Evolutionary conservation across 78 protist genomes (phyloP).

Genomic region (Planoprotostelium fungivorum): DNA sequence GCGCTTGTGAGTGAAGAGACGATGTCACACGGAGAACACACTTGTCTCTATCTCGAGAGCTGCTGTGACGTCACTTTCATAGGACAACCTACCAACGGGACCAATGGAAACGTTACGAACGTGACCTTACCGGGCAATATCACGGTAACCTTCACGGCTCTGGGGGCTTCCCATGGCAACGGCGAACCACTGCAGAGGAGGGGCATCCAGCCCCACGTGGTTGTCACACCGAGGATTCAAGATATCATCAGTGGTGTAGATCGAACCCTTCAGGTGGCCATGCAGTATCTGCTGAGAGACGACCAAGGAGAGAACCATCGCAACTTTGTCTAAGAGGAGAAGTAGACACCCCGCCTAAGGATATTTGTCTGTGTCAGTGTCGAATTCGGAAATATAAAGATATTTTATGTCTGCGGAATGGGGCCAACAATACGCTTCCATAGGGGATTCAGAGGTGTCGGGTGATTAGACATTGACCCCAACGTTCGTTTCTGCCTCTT

Average conservation of each 20-base stretch:
- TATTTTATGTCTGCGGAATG: too few species aligned
- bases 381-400: too few species aligned
- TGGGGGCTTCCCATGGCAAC: background rate
- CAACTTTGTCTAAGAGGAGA: too few species aligned
- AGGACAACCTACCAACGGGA: background rate
- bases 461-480: too few species aligned
- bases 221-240: background rate
- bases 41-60: background rate
- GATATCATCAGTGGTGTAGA: background rate
- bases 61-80: background rate
- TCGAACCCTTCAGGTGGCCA: background rate
- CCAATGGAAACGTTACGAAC: background rate
- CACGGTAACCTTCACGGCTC: background rate
- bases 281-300: background rate
- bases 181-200: background rate
- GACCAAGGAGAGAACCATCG: too few species aligned
- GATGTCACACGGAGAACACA: background rate
- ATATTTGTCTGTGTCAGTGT: too few species aligned
- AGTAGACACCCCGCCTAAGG: too few species aligned
- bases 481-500: too few species aligned
- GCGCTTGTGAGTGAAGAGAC: background rate
- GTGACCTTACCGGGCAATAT: background rate
- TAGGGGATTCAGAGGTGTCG: too few species aligned
- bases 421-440: too few species aligned
- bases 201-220: background rate